phyloP scores from a whole-genome alignment of 371 early-diverging fungal species.

The Enterospora canceri region DNA sequence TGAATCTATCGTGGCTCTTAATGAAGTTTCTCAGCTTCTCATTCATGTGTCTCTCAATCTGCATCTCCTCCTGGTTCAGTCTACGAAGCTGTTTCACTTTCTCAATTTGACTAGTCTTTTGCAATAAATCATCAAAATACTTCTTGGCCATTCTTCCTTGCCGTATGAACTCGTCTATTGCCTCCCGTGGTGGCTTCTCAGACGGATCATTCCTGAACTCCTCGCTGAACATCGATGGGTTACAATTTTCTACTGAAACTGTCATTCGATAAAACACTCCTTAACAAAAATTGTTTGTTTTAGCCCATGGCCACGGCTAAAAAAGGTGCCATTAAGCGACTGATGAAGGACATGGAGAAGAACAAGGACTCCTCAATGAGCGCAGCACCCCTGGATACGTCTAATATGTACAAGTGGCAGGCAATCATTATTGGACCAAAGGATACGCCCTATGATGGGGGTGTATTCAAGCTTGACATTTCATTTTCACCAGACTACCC shows the following conservation, averaged over 20 bases:
- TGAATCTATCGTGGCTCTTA: constrained; percentile 18
- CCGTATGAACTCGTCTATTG: not conserved
- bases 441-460: constrained; percentile 76
- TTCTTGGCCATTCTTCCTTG: not conserved
- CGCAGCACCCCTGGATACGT: constrained; percentile 60
- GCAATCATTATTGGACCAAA: constrained; percentile 60
- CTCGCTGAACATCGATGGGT: not conserved
- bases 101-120: not conserved
- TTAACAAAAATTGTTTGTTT: not conserved
- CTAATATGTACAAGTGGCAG: constrained; percentile 67
- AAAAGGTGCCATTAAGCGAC: constrained; percentile 38
- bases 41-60: not conserved
- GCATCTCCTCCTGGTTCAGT: not conserved
- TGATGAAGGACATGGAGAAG: constrained; percentile 62
- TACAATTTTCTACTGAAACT: not conserved
- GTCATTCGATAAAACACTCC: not conserved
- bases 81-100: not conserved
- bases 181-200: not conserved
- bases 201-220: not conserved
- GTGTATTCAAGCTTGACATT: constrained; percentile 77
- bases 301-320: not conserved
- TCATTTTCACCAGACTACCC: constrained; percentile 80
- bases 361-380: constrained; percentile 62
- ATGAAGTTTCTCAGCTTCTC: constrained; percentile 18
- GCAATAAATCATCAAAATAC: not conserved